Evolutionary conservation across 2,329 filamentous ascomycete genomes (phyloP), one percentile per base, ranked within the genome.

Genomic region (Cordyceps militaris): DNA sequence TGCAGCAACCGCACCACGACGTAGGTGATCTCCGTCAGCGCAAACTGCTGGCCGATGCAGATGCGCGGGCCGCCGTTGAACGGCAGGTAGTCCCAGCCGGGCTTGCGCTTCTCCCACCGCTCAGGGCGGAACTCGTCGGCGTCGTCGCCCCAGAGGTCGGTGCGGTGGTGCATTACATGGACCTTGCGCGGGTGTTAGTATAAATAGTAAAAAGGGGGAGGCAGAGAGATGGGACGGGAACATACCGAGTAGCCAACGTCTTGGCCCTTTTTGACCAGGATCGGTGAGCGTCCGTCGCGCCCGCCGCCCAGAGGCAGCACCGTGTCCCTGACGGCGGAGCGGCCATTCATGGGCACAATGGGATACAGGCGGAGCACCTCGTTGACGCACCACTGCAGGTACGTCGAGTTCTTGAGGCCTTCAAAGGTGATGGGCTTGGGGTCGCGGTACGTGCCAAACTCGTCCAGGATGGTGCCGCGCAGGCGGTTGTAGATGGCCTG

Each of bases 221-320:
- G 11, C 1, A 4, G 4, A 16, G 3, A 11, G n/a, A 0, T 3
- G 10, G 14, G 1, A 14, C 3, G 13, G n/a, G 23, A 9, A 51
- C 55, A 23, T 2, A 57, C 55, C 7, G 56, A 58, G 63, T 76
- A 79, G 5, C 64, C 68, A 34, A 80, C 71, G 3, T 71, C 66
- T 10, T 74, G 71, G 10, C 79, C 78, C 59, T 77, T 77, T 13
- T 65, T 67, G 3, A 83, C 71, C 61, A 78, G 79, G 11, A 84
- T 63, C 0, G 80, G 79, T 1, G 70, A 69, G 21, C 65, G 67
- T 40, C 77, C 74, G 49, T 80, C 72, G 1, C 70, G 63, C 0
- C 80, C 80, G 28, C 80, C 81, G 43, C 81, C 81, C 0, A 69
- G 64, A 1, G 80, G 80, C 0, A 84, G 70, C 0, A 73, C 70